Percentiles rank a stretch among this genome's conserved stretches.
Evolutionary conservation across 1,284 basidiomycete species (phyloP).

Genomic region (Sanguinoderma infundibulare): DNA sequence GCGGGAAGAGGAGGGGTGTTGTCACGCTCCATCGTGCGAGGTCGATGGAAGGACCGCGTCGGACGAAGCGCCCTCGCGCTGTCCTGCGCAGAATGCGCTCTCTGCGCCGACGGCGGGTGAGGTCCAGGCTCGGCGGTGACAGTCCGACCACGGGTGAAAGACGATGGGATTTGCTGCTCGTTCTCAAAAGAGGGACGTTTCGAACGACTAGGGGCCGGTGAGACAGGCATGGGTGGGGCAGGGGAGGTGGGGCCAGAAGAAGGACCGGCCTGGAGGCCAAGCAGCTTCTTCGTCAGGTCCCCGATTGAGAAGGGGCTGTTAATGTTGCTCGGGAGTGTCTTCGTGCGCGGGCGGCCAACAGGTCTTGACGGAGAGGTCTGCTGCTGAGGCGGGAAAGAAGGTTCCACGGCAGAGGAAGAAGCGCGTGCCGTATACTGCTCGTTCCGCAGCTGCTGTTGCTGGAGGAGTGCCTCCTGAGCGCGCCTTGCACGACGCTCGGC

Average conservation of each 20-base stretch:
- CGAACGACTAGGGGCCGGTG: slow-evolving; percentile 22
- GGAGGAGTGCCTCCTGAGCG: slow-evolving; percentile 15
- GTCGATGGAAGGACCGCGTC: slow-evolving; percentile 63
- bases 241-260: slow-evolving; percentile 21
- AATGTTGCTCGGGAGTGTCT: slow-evolving; percentile 49
- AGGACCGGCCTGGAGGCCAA: slow-evolving; percentile 46
- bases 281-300: slow-evolving; percentile 62
- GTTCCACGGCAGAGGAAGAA: slow-evolving; percentile 15
- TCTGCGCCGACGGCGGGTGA: slow-evolving; percentile 12
- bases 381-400: slow-evolving; percentile 7
- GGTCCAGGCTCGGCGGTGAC: slow-evolving; percentile 11
- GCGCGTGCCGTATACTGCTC: slow-evolving; percentile 6
- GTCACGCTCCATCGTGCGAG: slow-evolving; percentile 27
- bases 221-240: slow-evolving; percentile 27
- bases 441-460: slow-evolving; percentile 10
- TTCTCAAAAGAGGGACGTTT: slow-evolving; percentile 25
- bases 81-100: slow-evolving; percentile 27
- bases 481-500: slow-evolving; percentile 44
- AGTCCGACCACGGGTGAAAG: slow-evolving; percentile 14
- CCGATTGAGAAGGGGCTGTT: slow-evolving; percentile 53
- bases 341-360: slow-evolving; percentile 45
- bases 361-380: slow-evolving; percentile 40
- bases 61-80: slow-evolving; percentile 45
- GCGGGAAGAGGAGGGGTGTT: slow-evolving; percentile 21
- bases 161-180: slow-evolving; percentile 4